Percentiles rank a stretch among this genome's conserved stretches.
These are phyloP conservation scores for Prunus campanulata DNA, from an alignment of 306 rosid species.

Conservation along the genomic window DNA sequence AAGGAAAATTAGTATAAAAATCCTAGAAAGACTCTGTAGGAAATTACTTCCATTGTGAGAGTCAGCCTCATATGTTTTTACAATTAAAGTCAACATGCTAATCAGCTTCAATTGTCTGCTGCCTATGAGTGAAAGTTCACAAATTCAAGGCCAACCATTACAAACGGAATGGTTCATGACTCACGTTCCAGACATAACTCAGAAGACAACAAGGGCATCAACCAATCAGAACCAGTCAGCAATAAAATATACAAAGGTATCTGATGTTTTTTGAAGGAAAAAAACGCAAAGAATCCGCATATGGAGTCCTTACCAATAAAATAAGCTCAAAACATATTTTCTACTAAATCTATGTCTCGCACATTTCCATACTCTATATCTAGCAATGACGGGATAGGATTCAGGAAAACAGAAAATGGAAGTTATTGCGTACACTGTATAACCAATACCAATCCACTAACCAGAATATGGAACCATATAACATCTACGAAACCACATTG, in stretches of 20 bases:
- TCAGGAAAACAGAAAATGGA: not conserved
- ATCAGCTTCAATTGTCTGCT: not conserved
- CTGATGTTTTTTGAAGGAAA: not conserved
- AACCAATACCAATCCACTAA: not conserved
- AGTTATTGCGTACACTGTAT: not conserved
- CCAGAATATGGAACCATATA: not conserved
- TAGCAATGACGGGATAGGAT: not conserved
- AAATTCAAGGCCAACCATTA: not conserved
- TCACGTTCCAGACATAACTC: not conserved
- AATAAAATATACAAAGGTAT: not conserved
- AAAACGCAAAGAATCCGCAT: not conserved
- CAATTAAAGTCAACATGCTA: not conserved
- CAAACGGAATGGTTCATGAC: not conserved
- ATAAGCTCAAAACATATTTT: not conserved
- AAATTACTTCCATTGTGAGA: not conserved
- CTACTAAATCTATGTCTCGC: not conserved
- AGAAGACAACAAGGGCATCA: not conserved
- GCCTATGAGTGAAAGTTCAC: not conserved
- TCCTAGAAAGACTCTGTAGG: not conserved
- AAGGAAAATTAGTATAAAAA: not conserved
- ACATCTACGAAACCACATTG: not conserved
- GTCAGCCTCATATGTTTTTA: not conserved
- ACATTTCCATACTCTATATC: not conserved
- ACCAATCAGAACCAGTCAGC: not conserved
- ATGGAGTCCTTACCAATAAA: not conserved